A percentile compares a stretch with the other conserved stretches of the same genome.
Conservation (phyloP, 1,139 yeast genomes). For the Candida neerlandica region DNA sequence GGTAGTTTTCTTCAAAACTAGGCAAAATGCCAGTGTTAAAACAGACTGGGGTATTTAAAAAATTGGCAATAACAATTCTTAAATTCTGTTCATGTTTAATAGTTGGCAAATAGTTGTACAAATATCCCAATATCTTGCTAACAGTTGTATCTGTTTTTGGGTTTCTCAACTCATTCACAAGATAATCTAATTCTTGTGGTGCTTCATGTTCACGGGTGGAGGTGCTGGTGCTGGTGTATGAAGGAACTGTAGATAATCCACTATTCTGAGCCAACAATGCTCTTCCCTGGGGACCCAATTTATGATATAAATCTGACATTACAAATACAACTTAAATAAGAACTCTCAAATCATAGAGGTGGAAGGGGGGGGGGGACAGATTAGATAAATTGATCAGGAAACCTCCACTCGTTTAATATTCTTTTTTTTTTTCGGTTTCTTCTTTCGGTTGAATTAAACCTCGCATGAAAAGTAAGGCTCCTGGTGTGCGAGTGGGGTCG, state of each 20-base stretch:
- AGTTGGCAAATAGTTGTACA: conserved; percentile 63
- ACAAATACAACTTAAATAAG: neutral
- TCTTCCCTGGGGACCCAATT: conserved; percentile 28
- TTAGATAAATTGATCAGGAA: too few relatives aligned
- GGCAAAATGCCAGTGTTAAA: conserved; percentile 42
- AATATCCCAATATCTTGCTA: conserved; percentile 48
- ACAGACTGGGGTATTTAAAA: conserved; percentile 50
- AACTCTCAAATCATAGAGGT: neutral
- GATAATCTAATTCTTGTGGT: conserved; percentile 52
- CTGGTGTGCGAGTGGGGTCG: too few relatives aligned
- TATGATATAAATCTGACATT: conserved; percentile 24
- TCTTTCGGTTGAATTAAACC: too few relatives aligned
- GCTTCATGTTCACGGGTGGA: conserved; percentile 7
- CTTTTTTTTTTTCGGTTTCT: too few relatives aligned
- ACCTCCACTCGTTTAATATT: too few relatives aligned
- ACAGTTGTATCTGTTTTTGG: conserved; percentile 39
- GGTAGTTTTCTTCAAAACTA: conserved; percentile 36
- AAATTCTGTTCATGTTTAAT: conserved; percentile 62
- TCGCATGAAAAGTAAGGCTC: too few relatives aligned
- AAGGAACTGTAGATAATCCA: neutral
- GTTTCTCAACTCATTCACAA: conserved; percentile 46
- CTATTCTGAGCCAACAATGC: conserved; percentile 15
- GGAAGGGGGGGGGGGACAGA: too few relatives aligned
- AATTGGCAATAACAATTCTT: conserved; percentile 49
- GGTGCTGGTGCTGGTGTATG: neutral